Evolutionary conservation across 345 rosid species (phyloP).

Genomic region (Bruguiera parviflora): DNA sequence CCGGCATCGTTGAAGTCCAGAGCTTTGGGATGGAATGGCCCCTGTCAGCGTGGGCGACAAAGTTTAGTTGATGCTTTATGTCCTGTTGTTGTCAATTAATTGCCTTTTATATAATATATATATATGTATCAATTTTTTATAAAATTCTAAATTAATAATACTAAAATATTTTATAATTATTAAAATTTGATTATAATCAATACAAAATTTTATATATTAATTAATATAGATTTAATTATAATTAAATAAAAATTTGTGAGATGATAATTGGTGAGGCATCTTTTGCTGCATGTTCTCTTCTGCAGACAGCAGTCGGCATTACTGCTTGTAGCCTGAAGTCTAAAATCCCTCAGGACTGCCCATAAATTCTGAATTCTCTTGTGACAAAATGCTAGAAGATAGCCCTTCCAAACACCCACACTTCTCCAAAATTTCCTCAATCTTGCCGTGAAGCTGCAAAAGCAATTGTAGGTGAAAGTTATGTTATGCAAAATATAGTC

Average conservation of each 20-base stretch:
- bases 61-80: too few relatives aligned
- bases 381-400: slow-evolving; percentile 84
- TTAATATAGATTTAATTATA: too few relatives aligned
- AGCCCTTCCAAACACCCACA: slow-evolving; percentile 74
- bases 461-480: slow-evolving; percentile 35
- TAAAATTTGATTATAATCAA: too few relatives aligned
- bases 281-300: slow-evolving; percentile 74
- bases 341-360: slow-evolving; percentile 95
- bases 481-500: background rate
- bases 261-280: slow-evolving; percentile 91
- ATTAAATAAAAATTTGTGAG: slow-evolving; percentile 70
- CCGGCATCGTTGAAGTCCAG: too few relatives aligned
- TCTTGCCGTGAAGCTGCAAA: slow-evolving; percentile 44
- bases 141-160: too few relatives aligned
- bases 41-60: too few relatives aligned
- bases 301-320: slow-evolving; percentile 91
- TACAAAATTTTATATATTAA: too few relatives aligned
- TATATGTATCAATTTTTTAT: too few relatives aligned
- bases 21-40: too few relatives aligned
- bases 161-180: too few relatives aligned
- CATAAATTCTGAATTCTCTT: slow-evolving; percentile 55
- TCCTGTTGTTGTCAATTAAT: too few relatives aligned
- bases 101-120: too few relatives aligned
- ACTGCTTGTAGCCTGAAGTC: slow-evolving; percentile 95
- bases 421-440: slow-evolving; percentile 57